phyloP scores from a whole-genome alignment of 352 stramenopile species.

The Globisporangium paddicum region DNA sequence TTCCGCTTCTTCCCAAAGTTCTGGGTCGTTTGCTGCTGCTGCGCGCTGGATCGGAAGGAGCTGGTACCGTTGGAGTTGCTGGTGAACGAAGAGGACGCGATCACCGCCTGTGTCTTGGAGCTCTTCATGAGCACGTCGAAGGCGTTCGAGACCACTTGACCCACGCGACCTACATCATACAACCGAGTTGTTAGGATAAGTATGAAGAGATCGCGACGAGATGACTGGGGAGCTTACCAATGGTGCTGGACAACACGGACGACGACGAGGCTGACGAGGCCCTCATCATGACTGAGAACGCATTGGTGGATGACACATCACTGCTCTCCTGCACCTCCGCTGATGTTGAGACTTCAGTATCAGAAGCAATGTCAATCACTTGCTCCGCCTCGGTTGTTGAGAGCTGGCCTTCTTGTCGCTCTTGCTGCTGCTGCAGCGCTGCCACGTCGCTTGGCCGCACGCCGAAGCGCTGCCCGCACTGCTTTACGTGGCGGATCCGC shows the following conservation, averaged over 20 bases:
- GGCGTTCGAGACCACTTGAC: conserved; percentile 37
- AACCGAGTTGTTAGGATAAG: neutral
- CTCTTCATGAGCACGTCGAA: conserved; percentile 84
- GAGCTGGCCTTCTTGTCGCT: conserved; percentile 1
- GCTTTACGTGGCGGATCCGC: conserved; percentile 79
- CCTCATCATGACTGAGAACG: conserved; percentile 57
- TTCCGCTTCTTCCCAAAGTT: conserved; percentile 23
- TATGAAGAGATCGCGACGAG: neutral
- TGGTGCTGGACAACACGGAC: conserved; percentile 2
- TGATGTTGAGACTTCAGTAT: neutral
- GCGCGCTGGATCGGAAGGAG: neutral
- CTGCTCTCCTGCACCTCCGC: neutral
- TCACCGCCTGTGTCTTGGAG: conserved; percentile 52
- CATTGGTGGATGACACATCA: conserved; percentile 18
- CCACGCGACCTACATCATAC: conserved; percentile 6
- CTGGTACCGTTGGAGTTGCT: neutral
- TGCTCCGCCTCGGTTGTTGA: neutral
- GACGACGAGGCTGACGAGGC: conserved; percentile 20
- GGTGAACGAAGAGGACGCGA: conserved; percentile 9
- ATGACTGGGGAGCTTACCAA: neutral
- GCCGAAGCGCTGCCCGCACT: conserved; percentile 65
- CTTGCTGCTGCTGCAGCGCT: conserved; percentile 13
- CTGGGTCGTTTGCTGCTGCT: conserved; percentile 16
- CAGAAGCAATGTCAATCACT: neutral
- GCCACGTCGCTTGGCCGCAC: conserved; percentile 47